Base-by-base conservation (phyloP, 2,329 filamentous ascomycete species). In the Calonectria hongkongensis region DNA sequence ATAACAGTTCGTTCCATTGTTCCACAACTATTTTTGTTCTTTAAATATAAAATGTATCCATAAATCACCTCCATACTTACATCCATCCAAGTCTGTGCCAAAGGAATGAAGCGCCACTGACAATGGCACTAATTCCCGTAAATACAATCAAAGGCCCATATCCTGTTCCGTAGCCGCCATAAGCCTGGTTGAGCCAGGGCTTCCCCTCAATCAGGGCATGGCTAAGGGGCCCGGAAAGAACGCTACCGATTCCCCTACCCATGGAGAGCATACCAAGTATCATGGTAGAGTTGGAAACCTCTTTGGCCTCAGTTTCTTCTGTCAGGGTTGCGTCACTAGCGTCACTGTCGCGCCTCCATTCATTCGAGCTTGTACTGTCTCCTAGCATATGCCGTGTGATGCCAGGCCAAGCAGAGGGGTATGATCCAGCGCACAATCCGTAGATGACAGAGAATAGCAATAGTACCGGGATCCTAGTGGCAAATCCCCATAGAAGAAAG, bases 401-500 rank as follows among this genome's bases (percentile, higher is more conserved):
- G 2, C 66, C 66, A 9, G 66, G 51, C 66, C 66, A 68, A 21
- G 43, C 33, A n/a, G 54, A 60, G 10, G 66, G 41, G 16, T 50
- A 68, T 1, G 66, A 68, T 21, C 66, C 66, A 15, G 43, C 66
- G 18, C 41, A 60, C 3, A 68, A 16, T n/a, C 66, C 66, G 15
- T 62, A 68, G 9, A 50, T 21, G 7, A 41, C 16, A 9, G 43
- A 68, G 13, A 51, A 68, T 12, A 68, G 21, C n/a, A 50, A 51
- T 6, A 68, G 21, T 5, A 43, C 12, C 10, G 30, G 21, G 10
- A 68, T 41, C 7, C 41, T 18, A 6, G 51, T 41, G 13, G 54
- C 28, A 9, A 68, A 62, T 48, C 66, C 66, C 66, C 66, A 68
- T 2, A 68, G 9, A 3, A 68, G 33, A 25, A 68, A 68, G 4